phyloP scores from a whole-genome alignment of 257 asterid genomes.

The Henckelia pumila region DNA sequence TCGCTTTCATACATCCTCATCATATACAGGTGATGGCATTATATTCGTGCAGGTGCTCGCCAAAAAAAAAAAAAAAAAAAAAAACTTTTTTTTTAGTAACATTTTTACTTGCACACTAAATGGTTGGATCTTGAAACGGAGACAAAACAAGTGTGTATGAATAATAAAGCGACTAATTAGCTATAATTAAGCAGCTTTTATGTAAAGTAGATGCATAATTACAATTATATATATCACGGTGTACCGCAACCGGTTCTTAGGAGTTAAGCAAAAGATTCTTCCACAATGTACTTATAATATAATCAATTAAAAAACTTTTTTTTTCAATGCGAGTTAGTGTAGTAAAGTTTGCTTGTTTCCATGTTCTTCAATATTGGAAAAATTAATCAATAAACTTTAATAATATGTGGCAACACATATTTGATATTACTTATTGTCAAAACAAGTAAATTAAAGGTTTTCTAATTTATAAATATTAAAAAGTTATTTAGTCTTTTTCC shows the following conservation, averaged over 20 bases:
- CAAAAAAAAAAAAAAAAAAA: too few relatives aligned
- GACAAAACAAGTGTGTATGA: not conserved
- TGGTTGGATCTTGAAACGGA: not conserved
- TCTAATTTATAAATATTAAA: too few relatives aligned
- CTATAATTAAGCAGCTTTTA: not conserved
- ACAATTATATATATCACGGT: too few relatives aligned
- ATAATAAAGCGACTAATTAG: not conserved
- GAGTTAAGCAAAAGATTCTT: not conserved
- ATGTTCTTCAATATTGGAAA: not conserved
- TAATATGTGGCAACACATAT: too few relatives aligned
- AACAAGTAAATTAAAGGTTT: too few relatives aligned
- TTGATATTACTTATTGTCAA: too few relatives aligned
- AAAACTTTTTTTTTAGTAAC: too few relatives aligned
- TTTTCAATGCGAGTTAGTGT: not conserved
- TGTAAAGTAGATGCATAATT: not conserved
- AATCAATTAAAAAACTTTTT: not conserved
- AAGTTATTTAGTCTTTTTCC: too few relatives aligned
- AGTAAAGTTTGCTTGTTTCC: not conserved
- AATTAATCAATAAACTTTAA: too few relatives aligned
- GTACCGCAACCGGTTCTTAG: not conserved
- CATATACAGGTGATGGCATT: not conserved
- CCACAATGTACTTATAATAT: not conserved
- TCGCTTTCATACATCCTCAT: not conserved
- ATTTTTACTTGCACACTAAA: too few relatives aligned
- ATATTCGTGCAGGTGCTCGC: too few relatives aligned